These are phyloP conservation scores for Laetiporus sulphureus DNA, from an alignment of 1,284 basidiomycete species.

Conservation along the genomic window DNA sequence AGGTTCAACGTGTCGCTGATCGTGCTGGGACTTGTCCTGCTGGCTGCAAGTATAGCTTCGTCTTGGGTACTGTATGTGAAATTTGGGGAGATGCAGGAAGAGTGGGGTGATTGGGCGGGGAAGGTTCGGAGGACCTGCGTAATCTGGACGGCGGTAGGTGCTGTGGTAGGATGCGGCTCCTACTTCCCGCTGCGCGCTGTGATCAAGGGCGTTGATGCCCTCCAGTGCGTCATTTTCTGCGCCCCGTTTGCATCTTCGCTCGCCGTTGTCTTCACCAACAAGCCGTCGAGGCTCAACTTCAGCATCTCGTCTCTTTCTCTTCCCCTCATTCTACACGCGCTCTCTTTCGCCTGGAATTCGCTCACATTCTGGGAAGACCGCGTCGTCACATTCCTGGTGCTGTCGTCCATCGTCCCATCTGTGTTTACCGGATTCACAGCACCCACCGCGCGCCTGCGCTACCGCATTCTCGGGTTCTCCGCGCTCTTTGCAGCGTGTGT, in stretches of 20 bases:
- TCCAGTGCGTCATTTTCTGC: conserved; percentile 41
- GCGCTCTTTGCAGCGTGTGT: conserved; percentile 62
- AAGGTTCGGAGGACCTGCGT: conserved; percentile 23
- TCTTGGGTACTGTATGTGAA: conserved; percentile 43
- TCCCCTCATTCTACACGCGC: conserved; percentile 57
- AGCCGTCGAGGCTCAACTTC: conserved; percentile 22
- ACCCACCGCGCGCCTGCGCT: conserved; percentile 63
- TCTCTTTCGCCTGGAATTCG: conserved; percentile 85
- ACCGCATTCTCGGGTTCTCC: conserved; percentile 70
- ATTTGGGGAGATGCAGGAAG: conserved; percentile 28
- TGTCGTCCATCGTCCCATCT: conserved; percentile 55
- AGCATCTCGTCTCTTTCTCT: conserved; percentile 34
- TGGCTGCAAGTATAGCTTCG: conserved; percentile 41
- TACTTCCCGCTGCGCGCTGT: conserved; percentile 28
- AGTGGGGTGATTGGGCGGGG: conserved; percentile 38
- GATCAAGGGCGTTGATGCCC: conserved; percentile 36
- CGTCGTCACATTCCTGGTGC: conserved; percentile 68
- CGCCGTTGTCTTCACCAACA: conserved; percentile 31
- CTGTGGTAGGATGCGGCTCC: conserved; percentile 32
- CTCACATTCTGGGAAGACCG: conserved; percentile 96
- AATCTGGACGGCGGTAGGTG: conserved; percentile 34
- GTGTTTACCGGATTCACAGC: conserved; percentile 58
- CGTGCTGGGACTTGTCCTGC: conserved; percentile 51
- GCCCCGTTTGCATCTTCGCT: conserved; percentile 33
- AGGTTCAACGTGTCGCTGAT: conserved; percentile 86